These are phyloP conservation scores for Cladosporium colombiae DNA, from an alignment of 2,329 filamentous ascomycete genomes.

Conservation along the genomic window DNA sequence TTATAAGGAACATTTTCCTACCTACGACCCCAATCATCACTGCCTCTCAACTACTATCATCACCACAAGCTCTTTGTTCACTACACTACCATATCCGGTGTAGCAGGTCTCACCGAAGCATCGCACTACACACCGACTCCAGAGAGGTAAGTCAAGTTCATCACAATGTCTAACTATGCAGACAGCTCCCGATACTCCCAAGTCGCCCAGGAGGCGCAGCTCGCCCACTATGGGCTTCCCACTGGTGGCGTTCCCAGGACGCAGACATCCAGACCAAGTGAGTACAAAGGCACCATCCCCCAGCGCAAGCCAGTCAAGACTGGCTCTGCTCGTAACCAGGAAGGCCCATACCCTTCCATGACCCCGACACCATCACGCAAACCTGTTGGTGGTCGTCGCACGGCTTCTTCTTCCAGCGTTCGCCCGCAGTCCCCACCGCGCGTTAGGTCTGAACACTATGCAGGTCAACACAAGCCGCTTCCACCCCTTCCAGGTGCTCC, in stretches of 20 bases:
- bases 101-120: conserved; percentile 13
- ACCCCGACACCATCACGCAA: background rate
- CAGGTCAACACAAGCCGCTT: conserved; percentile 6
- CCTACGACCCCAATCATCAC: background rate
- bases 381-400: conserved; percentile 1
- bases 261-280: background rate
- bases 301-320: conserved; percentile 1
- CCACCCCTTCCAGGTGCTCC: background rate
- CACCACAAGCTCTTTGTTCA: conserved; percentile 7
- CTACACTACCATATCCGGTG: conserved; percentile 11
- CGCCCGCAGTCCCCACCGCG: background rate
- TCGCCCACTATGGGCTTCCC: background rate
- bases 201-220: background rate
- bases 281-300: background rate
- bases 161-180: conserved; percentile 4
- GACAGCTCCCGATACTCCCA: background rate
- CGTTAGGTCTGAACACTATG: background rate
- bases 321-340: background rate
- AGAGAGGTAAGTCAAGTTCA: conserved; percentile 5
- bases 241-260: background rate
- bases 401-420: background rate
- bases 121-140: background rate
- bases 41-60: background rate
- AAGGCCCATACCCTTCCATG: background rate
- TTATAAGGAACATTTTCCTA: conserved; percentile 9